Percentiles rank a stretch among this genome's conserved stretches.
Conservation (phyloP, 768 basidiomycete species). For the Porphyrellus cyaneotinctus region DNA sequence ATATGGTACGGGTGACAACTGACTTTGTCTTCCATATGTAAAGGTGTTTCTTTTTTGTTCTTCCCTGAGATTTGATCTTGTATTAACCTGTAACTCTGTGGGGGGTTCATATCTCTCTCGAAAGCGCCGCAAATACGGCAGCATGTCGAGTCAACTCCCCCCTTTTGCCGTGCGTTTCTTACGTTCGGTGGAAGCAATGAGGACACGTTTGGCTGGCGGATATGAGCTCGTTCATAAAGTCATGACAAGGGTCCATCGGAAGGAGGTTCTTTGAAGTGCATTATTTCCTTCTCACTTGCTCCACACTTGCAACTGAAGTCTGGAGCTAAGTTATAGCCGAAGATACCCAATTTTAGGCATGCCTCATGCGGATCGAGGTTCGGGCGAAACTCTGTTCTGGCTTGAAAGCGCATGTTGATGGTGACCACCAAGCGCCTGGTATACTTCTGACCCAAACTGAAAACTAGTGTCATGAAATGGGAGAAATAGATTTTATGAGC, state of each 20-base stretch:
- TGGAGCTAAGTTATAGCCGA: not conserved
- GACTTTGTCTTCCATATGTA: constrained; percentile 9
- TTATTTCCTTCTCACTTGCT: not conserved
- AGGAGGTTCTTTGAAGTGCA: not conserved
- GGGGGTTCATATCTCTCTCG: constrained; percentile 7
- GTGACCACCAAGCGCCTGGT: not conserved
- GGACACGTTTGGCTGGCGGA: not conserved
- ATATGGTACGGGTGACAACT: constrained; percentile 7
- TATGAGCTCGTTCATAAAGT: constrained; percentile 1
- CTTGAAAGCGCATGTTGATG: constrained; percentile 9
- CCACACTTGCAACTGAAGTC: not conserved
- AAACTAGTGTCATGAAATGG: not conserved
- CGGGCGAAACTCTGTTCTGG: not conserved
- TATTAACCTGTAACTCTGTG: constrained; percentile 6
- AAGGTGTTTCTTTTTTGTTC: constrained; percentile 1
- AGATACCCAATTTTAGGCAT: not conserved
- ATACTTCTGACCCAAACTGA: not conserved
- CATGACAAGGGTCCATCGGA: not conserved
- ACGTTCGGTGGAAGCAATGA: not conserved
- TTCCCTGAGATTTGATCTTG: constrained; percentile 13
- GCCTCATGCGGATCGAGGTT: not conserved
- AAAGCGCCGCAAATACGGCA: constrained; percentile 6
- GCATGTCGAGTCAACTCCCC: constrained; percentile 1
- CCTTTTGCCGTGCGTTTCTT: not conserved
- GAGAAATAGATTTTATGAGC: not conserved